A percentile compares a stretch with the other conserved stretches of the same genome.
Conservation (phyloP, 179 eudicot genomes). For the Camellia oleifera region DNA sequence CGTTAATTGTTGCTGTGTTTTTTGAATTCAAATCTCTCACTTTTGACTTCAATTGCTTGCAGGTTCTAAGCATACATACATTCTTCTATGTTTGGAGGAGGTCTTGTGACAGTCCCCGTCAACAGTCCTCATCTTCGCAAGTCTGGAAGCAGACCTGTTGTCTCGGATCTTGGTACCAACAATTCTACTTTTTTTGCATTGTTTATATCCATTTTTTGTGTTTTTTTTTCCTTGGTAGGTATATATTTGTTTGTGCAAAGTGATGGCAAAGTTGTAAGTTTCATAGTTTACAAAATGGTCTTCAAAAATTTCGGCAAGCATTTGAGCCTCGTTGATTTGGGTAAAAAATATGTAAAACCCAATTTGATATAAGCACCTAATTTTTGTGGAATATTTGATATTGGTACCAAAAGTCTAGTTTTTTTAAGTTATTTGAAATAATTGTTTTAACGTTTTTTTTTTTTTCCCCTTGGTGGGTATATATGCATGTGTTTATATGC, state of each 20-base stretch:
- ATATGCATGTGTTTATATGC: no score
- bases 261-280: no score
- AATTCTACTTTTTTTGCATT: background rate
- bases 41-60: background rate
- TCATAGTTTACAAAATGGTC: no score
- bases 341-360: background rate
- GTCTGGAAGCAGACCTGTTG: constrained; percentile 76
- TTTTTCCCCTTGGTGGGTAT: no score
- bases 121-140: constrained; percentile 87
- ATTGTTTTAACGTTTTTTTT: no score
- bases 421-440: no score
- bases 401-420: constrained; percentile 3
- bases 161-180: constrained; percentile 57
- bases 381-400: constrained; percentile 4
- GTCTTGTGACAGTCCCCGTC: constrained; percentile 43
- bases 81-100: constrained; percentile 83
- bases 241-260: background rate
- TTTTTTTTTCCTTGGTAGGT: background rate
- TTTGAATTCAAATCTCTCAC: background rate
- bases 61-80: constrained; percentile 19
- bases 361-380: background rate
- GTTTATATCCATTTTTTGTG: background rate
- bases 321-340: no score
- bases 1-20: no score
- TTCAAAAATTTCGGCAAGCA: no score